phyloP scores from a whole-genome alignment of 805 yeast species.

The Lachancea sp. region DNA sequence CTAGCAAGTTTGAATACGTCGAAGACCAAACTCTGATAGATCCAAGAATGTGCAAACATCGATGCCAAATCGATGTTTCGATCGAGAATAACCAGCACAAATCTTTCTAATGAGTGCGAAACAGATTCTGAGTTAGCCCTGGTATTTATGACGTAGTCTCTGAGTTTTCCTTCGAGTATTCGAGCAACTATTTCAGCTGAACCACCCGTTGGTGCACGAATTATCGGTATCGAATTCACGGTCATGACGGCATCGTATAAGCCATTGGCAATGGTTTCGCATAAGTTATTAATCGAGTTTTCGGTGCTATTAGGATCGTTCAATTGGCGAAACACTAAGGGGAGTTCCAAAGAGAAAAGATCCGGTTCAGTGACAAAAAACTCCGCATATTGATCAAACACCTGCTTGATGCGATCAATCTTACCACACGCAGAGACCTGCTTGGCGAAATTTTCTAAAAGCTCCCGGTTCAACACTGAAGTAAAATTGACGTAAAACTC shows the following conservation, averaged over 20 bases:
- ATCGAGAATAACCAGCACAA: slow-evolving; percentile 77
- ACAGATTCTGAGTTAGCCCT: slow-evolving; percentile 26
- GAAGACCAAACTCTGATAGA: slow-evolving; percentile 91
- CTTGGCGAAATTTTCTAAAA: slow-evolving; percentile 84
- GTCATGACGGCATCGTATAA: slow-evolving; percentile 75
- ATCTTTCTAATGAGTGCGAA: slow-evolving; percentile 43
- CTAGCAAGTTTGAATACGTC: slow-evolving; percentile 81
- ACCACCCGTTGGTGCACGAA: slow-evolving; percentile 86
- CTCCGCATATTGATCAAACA: slow-evolving; percentile 89
- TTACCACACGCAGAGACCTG: slow-evolving; percentile 68
- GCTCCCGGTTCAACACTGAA: slow-evolving; percentile 64
- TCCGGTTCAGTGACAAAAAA: slow-evolving; percentile 91
- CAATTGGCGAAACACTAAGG: slow-evolving; percentile 58
- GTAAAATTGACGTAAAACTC: slow-evolving; percentile 81
- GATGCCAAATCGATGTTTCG: slow-evolving; percentile 85
- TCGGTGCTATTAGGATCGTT: slow-evolving; percentile 70
- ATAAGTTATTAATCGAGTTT: slow-evolving; percentile 59
- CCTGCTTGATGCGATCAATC: slow-evolving; percentile 71
- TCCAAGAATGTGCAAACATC: slow-evolving; percentile 97
- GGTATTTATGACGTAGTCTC: slow-evolving; percentile 78
- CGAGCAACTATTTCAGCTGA: slow-evolving; percentile 94
- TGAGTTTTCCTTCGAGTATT: slow-evolving; percentile 70
- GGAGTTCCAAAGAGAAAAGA: slow-evolving; percentile 70
- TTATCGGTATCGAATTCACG: slow-evolving; percentile 74
- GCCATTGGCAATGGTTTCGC: slow-evolving; percentile 71